A percentile compares a stretch with the other conserved stretches of the same genome.
These are phyloP conservation scores for Diplotaxis tenuifolia DNA, from an alignment of 345 rosid genomes.

Conservation along the genomic window DNA sequence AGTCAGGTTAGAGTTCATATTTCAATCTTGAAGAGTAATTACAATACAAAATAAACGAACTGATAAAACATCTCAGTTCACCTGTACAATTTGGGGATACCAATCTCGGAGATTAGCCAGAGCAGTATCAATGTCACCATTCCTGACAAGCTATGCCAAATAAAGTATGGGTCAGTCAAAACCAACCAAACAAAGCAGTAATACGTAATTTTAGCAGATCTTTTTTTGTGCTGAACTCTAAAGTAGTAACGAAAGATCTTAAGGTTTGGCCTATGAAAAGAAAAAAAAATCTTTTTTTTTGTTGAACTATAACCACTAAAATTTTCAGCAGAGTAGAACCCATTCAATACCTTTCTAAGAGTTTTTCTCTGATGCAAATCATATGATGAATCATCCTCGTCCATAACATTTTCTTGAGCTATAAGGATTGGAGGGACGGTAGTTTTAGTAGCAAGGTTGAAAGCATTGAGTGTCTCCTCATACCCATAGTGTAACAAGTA, in stretches of 20 bases:
- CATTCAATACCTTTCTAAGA: slow-evolving; percentile 70
- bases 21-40: slow-evolving; percentile 7
- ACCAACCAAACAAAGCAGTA: not conserved
- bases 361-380: slow-evolving; percentile 73
- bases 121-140: slow-evolving; percentile 77
- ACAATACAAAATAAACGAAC: not conserved
- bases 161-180: slow-evolving; percentile 29
- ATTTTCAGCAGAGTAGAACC: slow-evolving; percentile 4
- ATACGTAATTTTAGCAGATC: not conserved
- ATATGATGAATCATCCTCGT: slow-evolving; percentile 57
- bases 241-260: too few relatives aligned
- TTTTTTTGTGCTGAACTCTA: too few relatives aligned
- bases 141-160: slow-evolving; percentile 66
- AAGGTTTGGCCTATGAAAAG: too few relatives aligned
- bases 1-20: slow-evolving; percentile 21
- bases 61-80: slow-evolving; percentile 29
- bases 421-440: slow-evolving; percentile 63
- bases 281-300: not conserved
- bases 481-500: slow-evolving; percentile 92
- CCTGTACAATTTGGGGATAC: slow-evolving; percentile 91
- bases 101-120: slow-evolving; percentile 59
- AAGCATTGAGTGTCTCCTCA: slow-evolving; percentile 86
- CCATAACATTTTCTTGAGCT: slow-evolving; percentile 62
- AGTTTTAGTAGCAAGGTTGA: slow-evolving; percentile 73
- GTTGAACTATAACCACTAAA: slow-evolving; percentile 1